A percentile compares a stretch with the other conserved stretches of the same genome.
phyloP scores from a whole-genome alignment of 352 stramenopile species.

The Pythium aphanidermatum region DNA sequence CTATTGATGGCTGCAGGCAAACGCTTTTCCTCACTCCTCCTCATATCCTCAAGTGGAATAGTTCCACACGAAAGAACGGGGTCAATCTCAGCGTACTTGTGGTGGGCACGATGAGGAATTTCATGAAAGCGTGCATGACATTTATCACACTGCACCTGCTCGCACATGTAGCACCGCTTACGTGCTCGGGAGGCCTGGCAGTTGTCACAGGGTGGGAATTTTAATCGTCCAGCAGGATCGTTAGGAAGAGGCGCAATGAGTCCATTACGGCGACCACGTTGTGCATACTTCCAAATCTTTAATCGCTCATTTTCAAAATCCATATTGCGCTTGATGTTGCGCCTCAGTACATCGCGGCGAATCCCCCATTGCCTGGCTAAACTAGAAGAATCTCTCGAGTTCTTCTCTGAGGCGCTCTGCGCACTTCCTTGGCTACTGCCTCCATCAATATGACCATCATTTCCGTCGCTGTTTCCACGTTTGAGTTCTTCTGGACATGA shows the following conservation, averaged over 20 bases:
- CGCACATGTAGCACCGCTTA: slow-evolving; percentile 45
- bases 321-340: slow-evolving; percentile 15
- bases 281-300: slow-evolving; percentile 27
- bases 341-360: slow-evolving; percentile 30
- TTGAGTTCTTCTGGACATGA: too few species aligned
- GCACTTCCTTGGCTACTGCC: background rate
- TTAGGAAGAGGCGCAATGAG: slow-evolving; percentile 45
- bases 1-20: slow-evolving; percentile 16
- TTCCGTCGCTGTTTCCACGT: background rate
- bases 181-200: slow-evolving; percentile 35
- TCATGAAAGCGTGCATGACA: slow-evolving; percentile 57
- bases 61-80: slow-evolving; percentile 24
- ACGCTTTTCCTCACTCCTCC: slow-evolving; percentile 25
- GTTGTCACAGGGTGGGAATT: slow-evolving; percentile 46
- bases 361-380: slow-evolving; percentile 34
- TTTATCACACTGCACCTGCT: slow-evolving; percentile 54
- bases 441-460: background rate
- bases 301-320: slow-evolving; percentile 35
- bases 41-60: slow-evolving; percentile 13
- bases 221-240: slow-evolving; percentile 25
- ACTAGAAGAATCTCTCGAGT: slow-evolving; percentile 17
- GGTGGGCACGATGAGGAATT: slow-evolving; percentile 37
- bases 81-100: slow-evolving; percentile 39
- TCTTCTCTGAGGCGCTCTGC: background rate
- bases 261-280: slow-evolving; percentile 42